Base-by-base conservation (phyloP, 495 filamentous ascomycete species). In the Penicillium paxilli region DNA sequence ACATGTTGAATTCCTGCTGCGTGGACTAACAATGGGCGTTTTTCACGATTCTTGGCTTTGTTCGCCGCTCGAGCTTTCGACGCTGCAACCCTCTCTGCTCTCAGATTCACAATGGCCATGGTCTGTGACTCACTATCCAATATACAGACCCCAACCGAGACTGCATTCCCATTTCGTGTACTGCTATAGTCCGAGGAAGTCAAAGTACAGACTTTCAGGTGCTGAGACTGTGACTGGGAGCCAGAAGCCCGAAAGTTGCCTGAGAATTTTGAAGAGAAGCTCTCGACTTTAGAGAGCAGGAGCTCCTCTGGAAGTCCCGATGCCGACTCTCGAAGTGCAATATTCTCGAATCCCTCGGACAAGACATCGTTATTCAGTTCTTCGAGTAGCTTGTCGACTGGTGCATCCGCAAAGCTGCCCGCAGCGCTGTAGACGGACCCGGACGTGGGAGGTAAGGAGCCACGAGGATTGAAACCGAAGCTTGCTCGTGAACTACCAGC, bases 241-340 rank as follows among this genome's bases (percentile, higher is more conserved):
- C 72, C 65, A 0, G 81, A 82, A 40, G 79, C 81, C 4, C 80
- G 79, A 53, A 86, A 78, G 59, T 72, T 84, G 30, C 62, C 69
- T 2, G 79, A 77, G 44, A 86, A 82, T 40, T 83, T 85, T 42
- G 84, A 79, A 20, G 84, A 77, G 53, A 91, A 81, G 44, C 76
- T 87, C 55, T 90, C 84, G 14, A 95, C 78, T 59, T 87, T 91
- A 35, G 78, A 82, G 46, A 95, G 75, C 3, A 91, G 58, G 8
- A 93, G 80, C 65, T 94, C 90, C 49, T 87, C 86, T 16, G 82
- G 81, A 16, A 93, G 78, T 1, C 87, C 85, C 25, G 86, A 84
- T 28, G 83, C 81, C 12, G 83, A 81, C 67, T 89, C 88, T 44
- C 87, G 84, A 20, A 89, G 73, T 14, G 84, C 87, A 77, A 91